Base-by-base conservation (phyloP, 2,329 filamentous ascomycete species). In the Ophiostoma ulmi region DNA sequence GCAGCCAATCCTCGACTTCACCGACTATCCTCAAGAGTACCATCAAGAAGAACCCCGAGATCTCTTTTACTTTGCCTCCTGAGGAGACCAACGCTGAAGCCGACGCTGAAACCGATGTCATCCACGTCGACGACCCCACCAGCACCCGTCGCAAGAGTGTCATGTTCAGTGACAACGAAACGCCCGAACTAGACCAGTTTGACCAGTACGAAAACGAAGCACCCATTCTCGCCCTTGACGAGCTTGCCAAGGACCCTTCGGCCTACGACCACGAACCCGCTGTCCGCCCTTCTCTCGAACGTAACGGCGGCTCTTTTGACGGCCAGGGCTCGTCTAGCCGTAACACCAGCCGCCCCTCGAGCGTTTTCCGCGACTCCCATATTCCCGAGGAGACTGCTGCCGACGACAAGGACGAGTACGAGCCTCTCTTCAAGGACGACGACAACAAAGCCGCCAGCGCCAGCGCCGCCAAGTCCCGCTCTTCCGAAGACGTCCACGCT, bases 141-240 rank as follows among this genome's bases (percentile, higher is more conserved):
- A 80, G 81, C 68, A 38, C 63, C 20, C 83, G 80, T 70, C 79
- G 79, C 68, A 82, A 77, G 67, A 82, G 78, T 67, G 80, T 78
- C 70, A 80, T 84, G 73, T 81, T 82, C 68, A 82, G 80, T 55
- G 81, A 83, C 22, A 78, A 81, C 38, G 80, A 83, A 41, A 79
- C 80, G 41, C 52, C 73, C 13, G 63, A 65, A 2, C 20, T 26
- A 14, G 63, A 65, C 36, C 63, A 65, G 20, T 26, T 65, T 11
- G 73, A 71, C 3, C 84, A 82, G 69, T 81, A 85, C 61, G 86
- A 86, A 22, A 90, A 91, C 76, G 86, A 86, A 52, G 88, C 89
- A 38, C 94, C 94, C 0, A 97, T 99, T 74, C 83, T 99, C 68
- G 95, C 95, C 8, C 86, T 91, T 0, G 95, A 98, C 77, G 93